phyloP scores from a whole-genome alignment of 129 eudicot genomes.

The carrot (Daucus carota) region DNA sequence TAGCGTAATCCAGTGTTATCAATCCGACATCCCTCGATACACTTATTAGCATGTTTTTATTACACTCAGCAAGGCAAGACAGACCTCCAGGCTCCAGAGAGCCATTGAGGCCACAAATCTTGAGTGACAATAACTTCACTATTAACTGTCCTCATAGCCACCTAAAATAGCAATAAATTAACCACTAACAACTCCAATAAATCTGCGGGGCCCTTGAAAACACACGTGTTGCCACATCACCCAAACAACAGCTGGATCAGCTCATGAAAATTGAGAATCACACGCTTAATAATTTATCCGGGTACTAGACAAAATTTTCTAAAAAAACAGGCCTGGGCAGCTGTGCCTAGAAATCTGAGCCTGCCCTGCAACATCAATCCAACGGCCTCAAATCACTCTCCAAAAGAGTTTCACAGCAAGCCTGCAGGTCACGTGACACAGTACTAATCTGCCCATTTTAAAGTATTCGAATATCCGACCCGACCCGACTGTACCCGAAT shows the following conservation, averaged over 20 bases:
- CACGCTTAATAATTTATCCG: background rate
- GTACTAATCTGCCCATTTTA: background rate
- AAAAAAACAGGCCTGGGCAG: slow-evolving; percentile 6
- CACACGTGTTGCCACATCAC: slow-evolving; percentile 2
- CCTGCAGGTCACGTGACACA: slow-evolving; percentile 2
- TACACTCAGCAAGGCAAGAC: too few species aligned
- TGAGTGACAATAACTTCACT: background rate
- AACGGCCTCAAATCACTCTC: slow-evolving; percentile 1
- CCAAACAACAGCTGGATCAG: background rate
- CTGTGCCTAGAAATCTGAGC: background rate
- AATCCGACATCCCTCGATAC: too few species aligned
- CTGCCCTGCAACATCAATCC: background rate
- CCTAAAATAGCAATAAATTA: background rate
- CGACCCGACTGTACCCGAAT: slow-evolving; percentile 6
- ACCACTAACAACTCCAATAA: background rate
- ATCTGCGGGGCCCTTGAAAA: background rate
- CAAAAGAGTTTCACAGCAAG: background rate
- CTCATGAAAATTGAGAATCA: background rate
- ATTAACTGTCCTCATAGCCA: background rate
- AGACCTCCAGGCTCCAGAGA: background rate
- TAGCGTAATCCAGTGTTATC: too few species aligned
- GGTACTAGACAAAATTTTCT: background rate
- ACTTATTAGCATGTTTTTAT: too few species aligned
- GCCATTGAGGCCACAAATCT: background rate
- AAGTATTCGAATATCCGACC: background rate